Base-by-base conservation (phyloP, 495 filamentous ascomycete species). In the Podospora conica region DNA sequence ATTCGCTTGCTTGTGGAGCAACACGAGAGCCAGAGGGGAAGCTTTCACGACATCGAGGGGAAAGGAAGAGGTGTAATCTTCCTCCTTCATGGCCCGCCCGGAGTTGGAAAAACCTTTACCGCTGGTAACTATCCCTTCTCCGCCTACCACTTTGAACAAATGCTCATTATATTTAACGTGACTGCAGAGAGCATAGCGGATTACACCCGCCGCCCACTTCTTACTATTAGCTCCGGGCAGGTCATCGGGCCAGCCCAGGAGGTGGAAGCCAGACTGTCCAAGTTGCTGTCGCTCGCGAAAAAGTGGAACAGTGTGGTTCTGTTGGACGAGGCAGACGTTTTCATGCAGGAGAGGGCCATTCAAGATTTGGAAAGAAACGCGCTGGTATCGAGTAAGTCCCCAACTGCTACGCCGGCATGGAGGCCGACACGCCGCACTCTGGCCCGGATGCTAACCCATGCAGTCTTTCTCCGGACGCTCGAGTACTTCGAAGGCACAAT, bases 21-120 rank as follows among this genome's bases (percentile, higher is more conserved):
- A n/a, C n/a, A n/a, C n/a, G n/a, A n/a, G n/a, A n/a, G n/a, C n/a
- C n/a, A n/a, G n/a, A n/a, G n/a, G n/a, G n/a, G n/a, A n/a, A n/a
- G 63, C 24, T 75, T 76, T 33, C 71, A 77, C 21, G 76, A 80
- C 59, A 77, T 78, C 21, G 75, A 73, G 60, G 73, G 75, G 24
- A 79, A 79, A 62, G 76, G 73, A 12, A 69, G 70, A 58, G 76
- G 75, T 1, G 65, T 79, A 1, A 72, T 78, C 9, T 78, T 73
- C 60, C 75, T 88, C 3, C 69, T 80, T 0, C 74, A 78, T 58
- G 78, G 78, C 15, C 75, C 75, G 6, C 76, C 70, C 0, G 78
- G 77, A 18, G 75, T 77, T 0, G 78, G 78, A 48, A 80, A 80
- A 68, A 79, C 78, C 1, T 61, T 78, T 18, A 78, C 76, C 4